Conservation (phyloP, 2,329 filamentous ascomycete species). For the Ophiostoma ips region DNA sequence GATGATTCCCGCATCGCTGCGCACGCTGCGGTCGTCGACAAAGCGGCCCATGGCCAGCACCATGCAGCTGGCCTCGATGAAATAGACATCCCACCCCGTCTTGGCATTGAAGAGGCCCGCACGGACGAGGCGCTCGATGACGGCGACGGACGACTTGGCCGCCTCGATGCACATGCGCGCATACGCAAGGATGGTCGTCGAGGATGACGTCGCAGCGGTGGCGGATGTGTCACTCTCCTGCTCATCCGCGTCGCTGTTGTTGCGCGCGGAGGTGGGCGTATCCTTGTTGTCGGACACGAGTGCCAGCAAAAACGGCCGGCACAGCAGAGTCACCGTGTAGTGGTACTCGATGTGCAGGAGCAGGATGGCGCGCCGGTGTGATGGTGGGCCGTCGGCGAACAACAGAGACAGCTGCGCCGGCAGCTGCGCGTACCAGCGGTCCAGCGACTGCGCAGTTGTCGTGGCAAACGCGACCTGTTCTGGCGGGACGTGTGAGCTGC, state of each 20-base stretch:
- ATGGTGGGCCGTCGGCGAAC: constrained; percentile 8
- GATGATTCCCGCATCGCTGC: constrained; percentile 5
- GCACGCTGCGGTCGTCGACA: constrained; percentile 4
- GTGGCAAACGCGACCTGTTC: constrained; percentile 8
- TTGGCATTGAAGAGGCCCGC: constrained; percentile 12
- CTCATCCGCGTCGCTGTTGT: background rate
- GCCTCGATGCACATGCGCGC: constrained; percentile 9
- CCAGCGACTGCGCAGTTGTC: constrained; percentile 6
- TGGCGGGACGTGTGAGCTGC: background rate
- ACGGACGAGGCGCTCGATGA: constrained; percentile 9
- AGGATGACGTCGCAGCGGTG: background rate
- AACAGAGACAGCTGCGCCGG: constrained; percentile 10
- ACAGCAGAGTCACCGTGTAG: constrained; percentile 16
- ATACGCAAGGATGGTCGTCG: background rate
- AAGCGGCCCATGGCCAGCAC: constrained; percentile 12
- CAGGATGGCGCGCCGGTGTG: constrained; percentile 18
- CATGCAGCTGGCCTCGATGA: constrained; percentile 12
- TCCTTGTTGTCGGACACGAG: constrained; percentile 5
- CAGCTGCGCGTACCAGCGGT: constrained; percentile 8
- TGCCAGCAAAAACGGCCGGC: constrained; percentile 18
- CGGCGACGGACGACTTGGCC: constrained; percentile 9
- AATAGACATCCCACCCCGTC: constrained; percentile 15
- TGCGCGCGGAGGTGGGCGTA: background rate
- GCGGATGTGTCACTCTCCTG: too few relatives aligned
- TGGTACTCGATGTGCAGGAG: constrained; percentile 26